Evolutionary conservation across 805 yeast species (phyloP).

Genomic region (Ogataea philodendri): DNA sequence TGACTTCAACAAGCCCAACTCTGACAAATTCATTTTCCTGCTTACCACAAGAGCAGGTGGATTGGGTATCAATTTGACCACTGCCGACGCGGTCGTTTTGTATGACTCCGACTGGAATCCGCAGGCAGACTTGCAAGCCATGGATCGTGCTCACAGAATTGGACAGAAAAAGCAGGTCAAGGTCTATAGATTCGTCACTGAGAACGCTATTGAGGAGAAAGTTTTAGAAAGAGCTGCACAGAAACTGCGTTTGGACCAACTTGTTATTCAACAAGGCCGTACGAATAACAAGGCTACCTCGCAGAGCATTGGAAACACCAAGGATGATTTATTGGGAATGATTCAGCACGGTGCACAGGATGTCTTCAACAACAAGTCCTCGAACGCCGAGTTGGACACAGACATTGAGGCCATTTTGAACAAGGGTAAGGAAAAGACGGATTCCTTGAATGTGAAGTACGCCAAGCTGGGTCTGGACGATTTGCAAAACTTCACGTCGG

Average conservation of each 20-base stretch:
- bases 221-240: conserved; percentile 96
- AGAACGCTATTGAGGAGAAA: conserved; percentile 93
- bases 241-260: conserved; percentile 84
- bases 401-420: conserved; percentile 83
- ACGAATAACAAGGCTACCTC: conserved; percentile 44
- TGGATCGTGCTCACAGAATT: conserved; percentile 97
- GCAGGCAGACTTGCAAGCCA: conserved; percentile 95
- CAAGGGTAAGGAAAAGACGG: conserved; percentile 80
- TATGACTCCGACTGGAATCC: conserved; percentile 98
- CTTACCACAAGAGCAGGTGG: conserved; percentile 97
- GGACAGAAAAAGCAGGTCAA: conserved; percentile 96
- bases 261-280: conserved; percentile 93
- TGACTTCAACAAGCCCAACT: conserved; percentile 79
- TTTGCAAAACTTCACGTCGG: conserved; percentile 85
- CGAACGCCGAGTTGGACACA: conserved; percentile 40
- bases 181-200: conserved; percentile 91
- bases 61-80: conserved; percentile 85
- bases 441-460: conserved; percentile 74
- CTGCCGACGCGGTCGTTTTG: conserved; percentile 85
- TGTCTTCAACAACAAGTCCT: conserved; percentile 57
- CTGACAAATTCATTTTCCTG: conserved; percentile 79
- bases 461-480: conserved; percentile 89
- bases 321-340: conserved; percentile 90
- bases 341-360: conserved; percentile 95
- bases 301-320: conserved; percentile 50